Evolutionary conservation across 148 eudicot genomes (phyloP), one percentile per base, ranked within the genome.

Genomic region (Drosera capensis): DNA sequence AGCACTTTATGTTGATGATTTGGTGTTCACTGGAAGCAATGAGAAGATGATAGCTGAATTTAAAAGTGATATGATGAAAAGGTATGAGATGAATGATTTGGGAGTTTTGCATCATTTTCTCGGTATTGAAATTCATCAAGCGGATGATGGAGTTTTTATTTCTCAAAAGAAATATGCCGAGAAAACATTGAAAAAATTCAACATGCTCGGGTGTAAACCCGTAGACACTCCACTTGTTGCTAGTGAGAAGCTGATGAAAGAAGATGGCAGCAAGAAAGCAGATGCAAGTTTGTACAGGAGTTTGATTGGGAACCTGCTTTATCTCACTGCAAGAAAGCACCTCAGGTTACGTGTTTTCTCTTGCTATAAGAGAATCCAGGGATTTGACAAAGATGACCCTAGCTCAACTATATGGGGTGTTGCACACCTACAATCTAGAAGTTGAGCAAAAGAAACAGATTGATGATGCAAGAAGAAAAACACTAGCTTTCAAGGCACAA

Each of bases 1-100:
- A 12, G 12, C 23, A n/a, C 15, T 46, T 1, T 46, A 46, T 46
- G 34, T 46, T 3, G 49, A 46, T 46, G 49, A 43, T 20, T 8
- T 43, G 1, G 22, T 43, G 1, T 43, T 1, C 9, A 20, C 26
- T 23, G 14, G 47, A 20, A 20, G 14, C 16, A 1, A 20, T 8
- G 1, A 13, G 21, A 21, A 23, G 1, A 8, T 20, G 14, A 1
- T 43, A 7, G 12, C 19, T 1, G 23, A 18, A 2, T 43, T 43
- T 20, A 17, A 7, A 20, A 23, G 16, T 2, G 12, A 19, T 16
- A 43, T 43, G 47, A 43, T 43, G 47, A 1, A 3, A 17, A 1
- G 8, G 8, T 43, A 5, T 43, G 47, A 43, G 2, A 43, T 43
- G 47, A 5, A 9, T 20, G 25, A 20, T 43, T 22, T 46, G 2